Percentiles rank a stretch among this genome's conserved stretches.
Evolutionary conservation across 306 rosid genomes (phyloP).

Genomic region (Begonia masoniana): DNA sequence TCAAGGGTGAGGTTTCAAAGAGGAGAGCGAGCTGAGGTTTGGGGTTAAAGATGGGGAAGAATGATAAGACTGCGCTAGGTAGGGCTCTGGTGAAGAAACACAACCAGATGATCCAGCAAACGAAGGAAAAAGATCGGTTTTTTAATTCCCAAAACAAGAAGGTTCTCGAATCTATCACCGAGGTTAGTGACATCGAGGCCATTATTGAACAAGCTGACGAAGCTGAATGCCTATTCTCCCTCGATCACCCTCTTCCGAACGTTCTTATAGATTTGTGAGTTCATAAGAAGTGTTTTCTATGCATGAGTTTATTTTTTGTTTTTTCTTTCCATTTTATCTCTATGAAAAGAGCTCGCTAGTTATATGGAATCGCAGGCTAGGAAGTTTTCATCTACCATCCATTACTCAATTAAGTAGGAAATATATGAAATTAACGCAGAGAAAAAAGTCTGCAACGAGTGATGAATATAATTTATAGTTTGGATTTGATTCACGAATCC

Average conservation of each 20-base stretch:
- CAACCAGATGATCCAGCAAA: conserved; percentile 71
- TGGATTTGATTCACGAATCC: too few relatives aligned
- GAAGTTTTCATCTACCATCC: too few relatives aligned
- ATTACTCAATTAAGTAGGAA: too few relatives aligned
- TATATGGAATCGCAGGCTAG: too few relatives aligned
- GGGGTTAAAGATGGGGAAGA: conserved; percentile 44
- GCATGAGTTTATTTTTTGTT: background rate
- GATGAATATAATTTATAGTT: too few relatives aligned
- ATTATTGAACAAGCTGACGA: conserved; percentile 51
- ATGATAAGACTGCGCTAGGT: conserved; percentile 55
- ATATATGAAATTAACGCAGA: too few relatives aligned
- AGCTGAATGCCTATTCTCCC: conserved; percentile 33
- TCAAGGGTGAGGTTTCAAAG: too few relatives aligned
- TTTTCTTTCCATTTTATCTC: too few relatives aligned
- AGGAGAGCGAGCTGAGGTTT: too few relatives aligned
- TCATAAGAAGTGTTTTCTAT: too few relatives aligned
- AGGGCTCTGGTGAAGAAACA: conserved; percentile 88
- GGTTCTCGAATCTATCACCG: conserved; percentile 76
- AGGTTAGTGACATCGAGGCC: conserved; percentile 85
- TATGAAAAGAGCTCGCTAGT: too few relatives aligned
- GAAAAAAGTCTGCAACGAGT: too few relatives aligned
- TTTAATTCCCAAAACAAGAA: conserved; percentile 51
- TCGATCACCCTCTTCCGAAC: conserved; percentile 27
- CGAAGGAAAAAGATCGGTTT: conserved; percentile 55
- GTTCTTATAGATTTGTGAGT: conserved; percentile 47